Evolutionary conservation across 352 stramenopile species (phyloP), one percentile per base, ranked within the genome.

Genomic region (Globisporangium rhizosaccharum): DNA sequence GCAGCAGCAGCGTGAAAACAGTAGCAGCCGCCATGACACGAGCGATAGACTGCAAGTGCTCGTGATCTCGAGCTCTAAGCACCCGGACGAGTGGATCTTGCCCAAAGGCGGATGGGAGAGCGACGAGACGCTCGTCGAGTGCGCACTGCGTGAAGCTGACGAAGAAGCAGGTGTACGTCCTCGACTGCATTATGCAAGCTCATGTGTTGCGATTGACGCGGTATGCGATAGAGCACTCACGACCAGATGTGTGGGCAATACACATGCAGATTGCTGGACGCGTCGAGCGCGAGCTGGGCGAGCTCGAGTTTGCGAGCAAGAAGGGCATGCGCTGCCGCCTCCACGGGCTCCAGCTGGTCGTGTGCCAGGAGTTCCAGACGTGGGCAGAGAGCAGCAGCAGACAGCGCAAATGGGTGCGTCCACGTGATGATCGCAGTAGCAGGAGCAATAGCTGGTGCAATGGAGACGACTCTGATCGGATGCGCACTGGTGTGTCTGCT

Each of bases 61-160:
- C 56, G 64, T 98, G 47, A 96, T 96, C 62, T 96, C 91, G 33
- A 96, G 82, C 63, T 87, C 88, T 62, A 97, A 98, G 65, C 70
- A 85, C 49, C 53, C 61, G 28, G 67, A 76, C 37, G 86, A 96
- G 59, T 99, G 94, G 94, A 97, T 98, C 51, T 65, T 99, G 9
- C 96, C 96, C n/a, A 99, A 99, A 67, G 96, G 96, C 45, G 96
- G 95, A 1, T 99, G 96, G 96, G 96, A 99, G 68, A 79, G 51
- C 23, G 96, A 99, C 62, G 96, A 99, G 67, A 88, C 81, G 0
- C 71, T 87, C n/a, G 73, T 90, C 56, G 85, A 98, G 58, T 94
- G 89, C 60, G 96, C 92, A 6, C 68, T 91, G 46, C 79, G 96
- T 8, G 96, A 99, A 68, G 92, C 85, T 9, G 95, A 96, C 57